Evolutionary conservation across 1,139 yeast species (phyloP).

Genomic region (Pichia sp.): DNA sequence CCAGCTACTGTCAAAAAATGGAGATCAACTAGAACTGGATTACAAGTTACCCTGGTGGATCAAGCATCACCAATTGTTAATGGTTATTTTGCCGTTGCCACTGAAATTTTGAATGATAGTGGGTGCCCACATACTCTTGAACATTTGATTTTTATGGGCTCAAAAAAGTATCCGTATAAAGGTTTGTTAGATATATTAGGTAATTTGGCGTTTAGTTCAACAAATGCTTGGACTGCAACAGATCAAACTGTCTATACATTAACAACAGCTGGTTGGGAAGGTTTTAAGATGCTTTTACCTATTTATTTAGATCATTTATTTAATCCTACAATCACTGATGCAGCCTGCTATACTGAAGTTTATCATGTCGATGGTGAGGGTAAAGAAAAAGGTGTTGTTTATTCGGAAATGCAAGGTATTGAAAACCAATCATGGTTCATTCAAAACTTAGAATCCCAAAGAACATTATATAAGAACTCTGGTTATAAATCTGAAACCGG

Average conservation of each 20-base stretch:
- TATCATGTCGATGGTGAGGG: slow-evolving; percentile 90
- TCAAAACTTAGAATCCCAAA: slow-evolving; percentile 56
- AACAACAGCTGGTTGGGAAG: slow-evolving; percentile 95
- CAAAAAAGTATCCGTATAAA: slow-evolving; percentile 81
- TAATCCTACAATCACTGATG: slow-evolving; percentile 81
- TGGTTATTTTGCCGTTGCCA: slow-evolving; percentile 93
- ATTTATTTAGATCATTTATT: slow-evolving; percentile 84
- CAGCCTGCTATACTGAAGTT: slow-evolving; percentile 90
- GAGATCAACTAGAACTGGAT: slow-evolving; percentile 72
- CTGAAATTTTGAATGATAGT: slow-evolving; percentile 79
- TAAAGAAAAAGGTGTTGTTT: slow-evolving; percentile 94
- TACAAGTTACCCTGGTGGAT: slow-evolving; percentile 69
- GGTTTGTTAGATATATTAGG: slow-evolving; percentile 87
- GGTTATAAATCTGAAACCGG: slow-evolving; percentile 95
- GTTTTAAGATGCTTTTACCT: slow-evolving; percentile 77
- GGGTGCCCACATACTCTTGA: slow-evolving; percentile 97
- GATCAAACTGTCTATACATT: slow-evolving; percentile 95
- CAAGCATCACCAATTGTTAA: slow-evolving; percentile 86
- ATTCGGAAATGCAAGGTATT: slow-evolving; percentile 94
- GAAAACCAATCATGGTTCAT: slow-evolving; percentile 77
- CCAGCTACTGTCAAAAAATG: slow-evolving; percentile 64
- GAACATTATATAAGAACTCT: slow-evolving; percentile 53
- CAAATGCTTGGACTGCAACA: slow-evolving; percentile 97
- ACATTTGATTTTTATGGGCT: slow-evolving; percentile 93
- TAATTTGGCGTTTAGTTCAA: slow-evolving; percentile 73